A percentile compares a stretch with the other conserved stretches of the same genome.
These are phyloP conservation scores for Fusarium mexicanum DNA, from an alignment of 2,329 filamentous ascomycete species.

Conservation along the genomic window DNA sequence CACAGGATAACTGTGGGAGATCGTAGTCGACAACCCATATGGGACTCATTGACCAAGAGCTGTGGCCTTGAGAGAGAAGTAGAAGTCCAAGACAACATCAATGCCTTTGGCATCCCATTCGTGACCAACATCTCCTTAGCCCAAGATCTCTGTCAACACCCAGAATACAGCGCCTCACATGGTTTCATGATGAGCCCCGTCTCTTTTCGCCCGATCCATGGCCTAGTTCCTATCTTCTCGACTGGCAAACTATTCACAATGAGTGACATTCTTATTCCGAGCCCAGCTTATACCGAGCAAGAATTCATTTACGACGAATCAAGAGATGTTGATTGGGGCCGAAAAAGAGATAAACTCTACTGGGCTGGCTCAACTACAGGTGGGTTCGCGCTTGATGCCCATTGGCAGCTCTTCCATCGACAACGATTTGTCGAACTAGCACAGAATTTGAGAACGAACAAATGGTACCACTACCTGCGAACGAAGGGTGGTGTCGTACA, in stretches of 20 bases:
- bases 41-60: slow-evolving; percentile 45
- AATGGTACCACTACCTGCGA: neutral
- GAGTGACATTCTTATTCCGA: slow-evolving; percentile 62
- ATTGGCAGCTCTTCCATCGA: slow-evolving; percentile 49
- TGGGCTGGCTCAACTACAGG: slow-evolving; percentile 67
- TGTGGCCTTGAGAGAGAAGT: slow-evolving; percentile 31
- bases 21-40: slow-evolving; percentile 42
- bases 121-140: slow-evolving; percentile 44
- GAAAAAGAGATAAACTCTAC: slow-evolving; percentile 62
- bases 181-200: slow-evolving; percentile 57
- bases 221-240: slow-evolving; percentile 57
- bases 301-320: slow-evolving; percentile 53
- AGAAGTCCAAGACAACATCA: neutral
- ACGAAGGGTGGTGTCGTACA: neutral
- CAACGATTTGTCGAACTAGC: neutral
- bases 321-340: slow-evolving; percentile 57
- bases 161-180: slow-evolving; percentile 55
- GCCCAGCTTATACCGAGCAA: slow-evolving; percentile 56
- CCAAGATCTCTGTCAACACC: slow-evolving; percentile 56
- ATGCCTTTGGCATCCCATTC: slow-evolving; percentile 49
- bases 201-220: slow-evolving; percentile 52
- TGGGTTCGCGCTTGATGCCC: slow-evolving; percentile 47
- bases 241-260: slow-evolving; percentile 56
- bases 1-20: slow-evolving; percentile 27
- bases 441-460: neutral